phyloP scores from a whole-genome alignment of 2,329 filamentous ascomycete species.

The Sclerotinia subarctica region DNA sequence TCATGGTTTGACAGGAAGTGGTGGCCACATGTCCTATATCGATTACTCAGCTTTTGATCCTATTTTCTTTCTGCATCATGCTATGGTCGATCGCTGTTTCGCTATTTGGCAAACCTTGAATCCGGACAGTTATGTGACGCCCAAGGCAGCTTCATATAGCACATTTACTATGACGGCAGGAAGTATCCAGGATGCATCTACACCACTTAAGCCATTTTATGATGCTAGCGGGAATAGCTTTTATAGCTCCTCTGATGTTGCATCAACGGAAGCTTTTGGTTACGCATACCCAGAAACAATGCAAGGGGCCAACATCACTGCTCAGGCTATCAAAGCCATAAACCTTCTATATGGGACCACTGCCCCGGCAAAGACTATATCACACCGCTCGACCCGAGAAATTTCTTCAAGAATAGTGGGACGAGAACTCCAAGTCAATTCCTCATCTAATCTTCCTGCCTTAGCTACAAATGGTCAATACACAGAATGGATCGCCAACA shows the following conservation, averaged over 20 bases:
- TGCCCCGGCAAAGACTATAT: neutral
- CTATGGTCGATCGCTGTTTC: conserved; percentile 59
- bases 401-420: neutral
- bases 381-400: neutral
- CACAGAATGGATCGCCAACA: conserved; percentile 64
- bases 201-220: conserved; percentile 41
- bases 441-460: neutral
- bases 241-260: conserved; percentile 36
- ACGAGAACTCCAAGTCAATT: conserved; percentile 10
- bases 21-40: conserved; percentile 50
- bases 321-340: conserved; percentile 60
- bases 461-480: conserved; percentile 24
- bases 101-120: conserved; percentile 51
- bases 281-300: conserved; percentile 37
- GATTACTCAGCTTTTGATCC: conserved; percentile 48
- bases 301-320: conserved; percentile 54
- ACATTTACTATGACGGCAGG: conserved; percentile 37
- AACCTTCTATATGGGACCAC: conserved; percentile 47
- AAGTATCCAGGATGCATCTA: conserved; percentile 28
- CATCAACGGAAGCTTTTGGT: conserved; percentile 28
- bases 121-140: conserved; percentile 37
- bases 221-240: conserved; percentile 46
- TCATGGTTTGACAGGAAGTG: conserved; percentile 54
- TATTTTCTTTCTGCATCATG: conserved; percentile 50
- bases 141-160: conserved; percentile 36